Evolutionary conservation across 1,284 basidiomycete species (phyloP), one percentile per base, ranked within the genome.

Genomic region (Afroboletus lepidellus): DNA sequence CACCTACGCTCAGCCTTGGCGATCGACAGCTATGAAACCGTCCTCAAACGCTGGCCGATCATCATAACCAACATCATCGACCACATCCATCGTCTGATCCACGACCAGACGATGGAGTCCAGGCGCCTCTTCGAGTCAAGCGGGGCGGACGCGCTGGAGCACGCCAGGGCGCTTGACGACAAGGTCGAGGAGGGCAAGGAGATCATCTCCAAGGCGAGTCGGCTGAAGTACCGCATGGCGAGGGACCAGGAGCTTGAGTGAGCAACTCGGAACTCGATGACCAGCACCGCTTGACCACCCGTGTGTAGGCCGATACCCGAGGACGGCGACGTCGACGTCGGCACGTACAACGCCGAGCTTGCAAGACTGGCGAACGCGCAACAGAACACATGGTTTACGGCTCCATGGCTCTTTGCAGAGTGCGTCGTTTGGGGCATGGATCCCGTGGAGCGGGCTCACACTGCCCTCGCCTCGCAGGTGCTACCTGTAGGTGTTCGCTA

Each of bases 341-440:
- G 79, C 0, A 72, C 79, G 21, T 97, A 94, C 72, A 97, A 98
- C 59, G 65, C 73, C 0, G 86, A 91, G 57, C 74, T 98, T 12
- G 71, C 71, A 3, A 66, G 69, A 1, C 75, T 90, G 2, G 72
- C 70, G 1, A 63, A 73, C 12, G 69, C 76, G 2, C 74, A 77
- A 2, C 78, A 82, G 56, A 78, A 86, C 59, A 90, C 87, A 0
- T 99, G 96, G 96, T 94, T 94, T 67, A 88, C 82, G 2, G 85
- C 91, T 8, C 90, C 94, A 5, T 98, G 95, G 94, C 78, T 99
- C 13, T 98, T 82, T 67, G 92, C 94, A 54, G 96, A 98, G 84
- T 97, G 76, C 63, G 82, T 69, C 29, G 4, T 29, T 23, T 41
- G 8, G 21, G 20, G 23, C 11, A 2, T 18, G 3, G 29, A 11